Percentiles rank a stretch among this genome's conserved stretches.
phyloP scores from a whole-genome alignment of 257 asterid genomes.

The Avicennia marina region DNA sequence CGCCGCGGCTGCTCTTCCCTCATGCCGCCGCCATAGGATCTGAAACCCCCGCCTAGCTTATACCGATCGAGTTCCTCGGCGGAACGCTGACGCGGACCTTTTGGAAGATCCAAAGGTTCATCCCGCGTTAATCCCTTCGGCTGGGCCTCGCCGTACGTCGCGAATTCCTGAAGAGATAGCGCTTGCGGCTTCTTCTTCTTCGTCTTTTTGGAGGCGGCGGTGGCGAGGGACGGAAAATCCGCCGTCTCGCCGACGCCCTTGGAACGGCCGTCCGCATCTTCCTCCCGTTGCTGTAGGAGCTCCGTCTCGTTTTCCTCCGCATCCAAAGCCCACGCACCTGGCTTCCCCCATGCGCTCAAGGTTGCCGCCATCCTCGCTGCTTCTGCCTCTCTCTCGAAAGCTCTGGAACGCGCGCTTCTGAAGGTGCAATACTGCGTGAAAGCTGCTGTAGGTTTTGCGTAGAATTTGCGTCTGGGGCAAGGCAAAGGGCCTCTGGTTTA shows the following conservation, averaged over 20 bases:
- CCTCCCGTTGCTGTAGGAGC: slow-evolving; percentile 43
- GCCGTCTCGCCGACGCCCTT: slow-evolving; percentile 24
- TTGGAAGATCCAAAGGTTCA: slow-evolving; percentile 59
- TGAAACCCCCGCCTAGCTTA: slow-evolving; percentile 71
- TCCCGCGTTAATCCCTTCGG: slow-evolving; percentile 46
- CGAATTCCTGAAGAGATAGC: slow-evolving; percentile 55
- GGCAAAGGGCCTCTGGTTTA: slow-evolving; percentile 14
- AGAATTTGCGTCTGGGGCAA: slow-evolving; percentile 34
- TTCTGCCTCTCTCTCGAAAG: not conserved
- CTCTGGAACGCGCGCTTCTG: not conserved
- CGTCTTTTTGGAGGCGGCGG: slow-evolving; percentile 53
- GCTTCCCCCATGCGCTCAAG: slow-evolving; percentile 78
- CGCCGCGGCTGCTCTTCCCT: slow-evolving; percentile 79
- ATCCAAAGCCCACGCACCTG: slow-evolving; percentile 95
- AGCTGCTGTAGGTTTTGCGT: slow-evolving; percentile 40
- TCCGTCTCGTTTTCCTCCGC: slow-evolving; percentile 77
- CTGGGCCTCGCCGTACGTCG: slow-evolving; percentile 31
- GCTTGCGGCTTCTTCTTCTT: slow-evolving; percentile 76
- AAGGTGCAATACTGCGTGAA: slow-evolving; percentile 20
- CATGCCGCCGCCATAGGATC: slow-evolving; percentile 51
- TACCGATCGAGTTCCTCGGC: slow-evolving; percentile 75
- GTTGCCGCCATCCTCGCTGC: slow-evolving; percentile 77
- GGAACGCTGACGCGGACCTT: slow-evolving; percentile 78
- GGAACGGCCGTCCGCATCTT: slow-evolving; percentile 32
- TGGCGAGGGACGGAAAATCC: slow-evolving; percentile 65